phyloP scores from a whole-genome alignment of 148 eudicot genomes.

The Polygonum aviculare region DNA sequence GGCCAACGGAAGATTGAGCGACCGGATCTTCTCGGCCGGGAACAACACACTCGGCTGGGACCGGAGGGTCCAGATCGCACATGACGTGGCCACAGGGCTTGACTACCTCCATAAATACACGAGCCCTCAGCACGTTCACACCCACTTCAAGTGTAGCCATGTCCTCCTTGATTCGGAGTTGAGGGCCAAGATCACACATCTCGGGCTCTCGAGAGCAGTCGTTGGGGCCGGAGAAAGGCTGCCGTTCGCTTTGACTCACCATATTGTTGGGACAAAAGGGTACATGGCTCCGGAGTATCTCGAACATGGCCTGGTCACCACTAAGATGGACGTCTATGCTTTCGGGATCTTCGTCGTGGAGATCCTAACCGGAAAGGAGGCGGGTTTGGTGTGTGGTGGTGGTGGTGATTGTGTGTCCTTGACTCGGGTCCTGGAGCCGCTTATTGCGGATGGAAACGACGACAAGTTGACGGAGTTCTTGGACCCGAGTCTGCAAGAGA shows the following conservation, averaged over 20 bases:
- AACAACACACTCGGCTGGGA: slow-evolving; percentile 34
- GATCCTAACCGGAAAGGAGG: slow-evolving; percentile 56
- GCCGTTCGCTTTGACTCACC: slow-evolving; percentile 30
- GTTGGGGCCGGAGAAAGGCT: slow-evolving; percentile 21
- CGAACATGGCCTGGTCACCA: slow-evolving; percentile 46
- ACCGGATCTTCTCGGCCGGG: slow-evolving; percentile 36
- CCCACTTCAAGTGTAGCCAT: slow-evolving; percentile 49
- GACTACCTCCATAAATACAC: slow-evolving; percentile 66
- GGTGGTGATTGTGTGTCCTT: slow-evolving; percentile 27
- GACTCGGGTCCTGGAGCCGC: slow-evolving; percentile 33
- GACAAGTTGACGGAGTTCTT: slow-evolving; percentile 22
- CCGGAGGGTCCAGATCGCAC: slow-evolving; percentile 45
- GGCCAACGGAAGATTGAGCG: slow-evolving; percentile 50
- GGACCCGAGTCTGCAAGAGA: slow-evolving; percentile 47
- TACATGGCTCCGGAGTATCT: slow-evolving; percentile 76
- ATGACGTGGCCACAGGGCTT: slow-evolving; percentile 62
- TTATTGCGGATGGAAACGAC: slow-evolving; percentile 20
- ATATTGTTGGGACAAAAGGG: slow-evolving; percentile 41
- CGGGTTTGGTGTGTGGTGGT: slow-evolving; percentile 13
- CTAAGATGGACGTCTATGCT: slow-evolving; percentile 71
- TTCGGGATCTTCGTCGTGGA: slow-evolving; percentile 70
- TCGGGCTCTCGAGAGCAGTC: slow-evolving; percentile 43
- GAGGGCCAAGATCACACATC: slow-evolving; percentile 68
- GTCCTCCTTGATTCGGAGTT: slow-evolving; percentile 39
- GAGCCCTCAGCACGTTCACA: slow-evolving; percentile 61